Evolutionary conservation across 1,284 basidiomycete genomes (phyloP).

Genomic region (Ceratobasidium sp.): DNA sequence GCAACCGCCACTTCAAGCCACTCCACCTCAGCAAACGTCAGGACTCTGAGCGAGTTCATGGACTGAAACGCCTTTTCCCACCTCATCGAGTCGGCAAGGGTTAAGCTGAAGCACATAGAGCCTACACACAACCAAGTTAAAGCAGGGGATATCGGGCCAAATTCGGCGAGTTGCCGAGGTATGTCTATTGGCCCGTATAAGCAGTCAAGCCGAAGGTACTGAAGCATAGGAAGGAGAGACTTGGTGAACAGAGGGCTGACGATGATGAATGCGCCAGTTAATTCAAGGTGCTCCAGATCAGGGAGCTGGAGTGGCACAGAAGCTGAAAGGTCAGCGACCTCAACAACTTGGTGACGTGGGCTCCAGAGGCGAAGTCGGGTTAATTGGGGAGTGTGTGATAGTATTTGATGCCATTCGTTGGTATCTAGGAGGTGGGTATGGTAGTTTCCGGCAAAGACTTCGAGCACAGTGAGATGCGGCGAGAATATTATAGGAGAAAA

Average conservation of each 20-base stretch:
- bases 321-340: background rate
- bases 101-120: background rate
- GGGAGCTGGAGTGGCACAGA: background rate
- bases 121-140: background rate
- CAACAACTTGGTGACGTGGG: background rate
- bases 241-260: background rate
- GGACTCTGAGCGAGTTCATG: background rate
- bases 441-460: background rate
- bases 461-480: background rate
- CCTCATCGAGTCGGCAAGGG: background rate
- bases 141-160: background rate
- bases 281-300: background rate
- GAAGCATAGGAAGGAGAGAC: background rate
- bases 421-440: background rate
- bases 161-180: background rate
- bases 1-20: background rate
- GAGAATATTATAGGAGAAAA: slow-evolving; percentile 7
- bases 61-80: background rate
- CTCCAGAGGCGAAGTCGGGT: background rate
- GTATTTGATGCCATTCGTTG: background rate
- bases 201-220: background rate
- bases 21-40: background rate
- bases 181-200: background rate
- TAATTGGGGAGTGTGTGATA: slow-evolving; percentile 1
- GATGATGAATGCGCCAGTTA: background rate